These are phyloP conservation scores for Poa pratensis DNA, from an alignment of 176 grass and related monocot species.

Conservation along the genomic window DNA sequence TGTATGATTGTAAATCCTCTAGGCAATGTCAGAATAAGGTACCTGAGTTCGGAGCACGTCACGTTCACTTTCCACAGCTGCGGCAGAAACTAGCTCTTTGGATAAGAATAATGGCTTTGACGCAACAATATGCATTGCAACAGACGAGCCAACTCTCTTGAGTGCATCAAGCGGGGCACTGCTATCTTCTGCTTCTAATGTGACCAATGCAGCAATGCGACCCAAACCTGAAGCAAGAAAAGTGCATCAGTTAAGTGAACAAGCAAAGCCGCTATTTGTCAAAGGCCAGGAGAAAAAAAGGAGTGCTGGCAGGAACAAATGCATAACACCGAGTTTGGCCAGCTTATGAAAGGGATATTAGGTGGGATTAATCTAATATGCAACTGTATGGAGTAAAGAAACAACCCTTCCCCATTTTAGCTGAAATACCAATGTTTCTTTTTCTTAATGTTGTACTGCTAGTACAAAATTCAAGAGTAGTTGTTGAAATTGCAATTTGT, in stretches of 20 bases:
- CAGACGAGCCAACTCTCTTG: conserved; percentile 61
- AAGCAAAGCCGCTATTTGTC: background rate
- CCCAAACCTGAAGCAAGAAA: conserved; percentile 67
- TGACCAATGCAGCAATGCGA: conserved; percentile 83
- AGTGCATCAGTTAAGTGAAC: conserved; percentile 22
- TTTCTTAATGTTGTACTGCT: background rate
- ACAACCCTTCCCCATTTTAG: background rate
- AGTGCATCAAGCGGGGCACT: conserved; percentile 72
- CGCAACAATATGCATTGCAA: conserved; percentile 98
- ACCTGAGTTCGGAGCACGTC: conserved; percentile 88
- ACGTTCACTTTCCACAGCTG: conserved; percentile 77
- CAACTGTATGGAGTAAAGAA: conserved; percentile 15
- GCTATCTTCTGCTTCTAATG: conserved; percentile 80
- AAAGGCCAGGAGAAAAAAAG: background rate
- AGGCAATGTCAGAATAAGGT: conserved; percentile 23
- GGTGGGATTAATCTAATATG: background rate
- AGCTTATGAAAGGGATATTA: conserved; percentile 28
- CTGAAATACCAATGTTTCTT: background rate
- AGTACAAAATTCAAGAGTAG: conserved; percentile 29
- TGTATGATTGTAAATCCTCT: background rate
- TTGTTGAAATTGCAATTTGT: conserved; percentile 15
- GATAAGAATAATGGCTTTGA: conserved; percentile 88
- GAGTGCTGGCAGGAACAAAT: background rate
- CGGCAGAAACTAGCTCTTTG: conserved; percentile 81
- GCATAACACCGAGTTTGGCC: background rate